Evolutionary conservation across 2,329 filamentous ascomycete genomes (phyloP), one percentile per base, ranked within the genome.

Genomic region (Paecilomyces formosus): DNA sequence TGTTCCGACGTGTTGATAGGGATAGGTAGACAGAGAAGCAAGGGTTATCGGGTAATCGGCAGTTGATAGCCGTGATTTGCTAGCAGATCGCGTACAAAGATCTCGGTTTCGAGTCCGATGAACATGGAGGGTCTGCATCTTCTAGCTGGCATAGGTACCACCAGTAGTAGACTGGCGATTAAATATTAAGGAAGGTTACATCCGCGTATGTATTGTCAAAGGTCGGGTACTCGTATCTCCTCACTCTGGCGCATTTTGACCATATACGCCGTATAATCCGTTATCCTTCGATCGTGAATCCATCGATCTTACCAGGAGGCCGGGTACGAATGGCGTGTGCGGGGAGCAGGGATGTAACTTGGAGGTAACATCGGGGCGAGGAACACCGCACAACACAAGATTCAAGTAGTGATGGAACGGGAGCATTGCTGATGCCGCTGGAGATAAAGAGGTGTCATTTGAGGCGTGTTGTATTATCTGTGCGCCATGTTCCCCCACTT

Each of bases 391-490:
- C 39, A n/a, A 45, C 18, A 45, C n/a, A 18, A 45, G 39, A 45
- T 18, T 45, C 39, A 6, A 45, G 24, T 45, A 45, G 39, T 45
- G 39, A 45, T 45, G 39, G 39, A 45, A 45, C 39, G n/a, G 39
- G 39, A 45, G n/a, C 39, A 45, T 45, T 18, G 18, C 39, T 18
- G 18, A 45, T 21, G 18, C 18, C 5, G 39, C 18, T 6, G 5
- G 5, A 45, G 39, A 45, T 45, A 45, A 45, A 45, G 39, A 45
- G 39, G 39, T 45, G 39, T n/a, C 39, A 45, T 45, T 45, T 18
- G 60, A 26, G 90, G 89, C 60, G 39, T 18, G 24, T 26, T 26
- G 24, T 26, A 26, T 26, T 26, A 11, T 21, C 39, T 45, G 39
- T 45, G 39, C n/a, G 39, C 18, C n/a, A 15, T 18, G 8, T 18